A percentile compares a stretch with the other conserved stretches of the same genome.
Conservation (phyloP, 2,329 filamentous ascomycete species). For the Arthroderma sp. region DNA sequence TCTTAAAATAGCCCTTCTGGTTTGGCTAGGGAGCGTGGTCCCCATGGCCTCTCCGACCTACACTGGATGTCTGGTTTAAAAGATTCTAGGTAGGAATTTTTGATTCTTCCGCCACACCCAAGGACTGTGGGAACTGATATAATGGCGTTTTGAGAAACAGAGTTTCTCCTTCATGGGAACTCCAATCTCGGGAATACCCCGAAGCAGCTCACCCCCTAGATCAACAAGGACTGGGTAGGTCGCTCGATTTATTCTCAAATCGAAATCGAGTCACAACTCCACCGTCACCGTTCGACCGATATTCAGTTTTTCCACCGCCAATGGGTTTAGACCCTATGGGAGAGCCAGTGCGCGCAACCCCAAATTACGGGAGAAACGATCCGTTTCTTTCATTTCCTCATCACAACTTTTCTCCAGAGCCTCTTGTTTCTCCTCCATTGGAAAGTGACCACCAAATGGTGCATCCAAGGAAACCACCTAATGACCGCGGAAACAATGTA, state of each 20-base stretch:
- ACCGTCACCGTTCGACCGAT: conserved; percentile 17
- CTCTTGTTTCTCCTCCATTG: conserved; percentile 17
- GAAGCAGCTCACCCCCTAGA: conserved; percentile 10
- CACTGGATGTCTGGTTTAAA: conserved; percentile 1
- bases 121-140: conserved; percentile 1
- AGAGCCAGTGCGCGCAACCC: conserved; percentile 16
- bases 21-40: conserved; percentile 2
- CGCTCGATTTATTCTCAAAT: conserved; percentile 16
- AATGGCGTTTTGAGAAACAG: conserved; percentile 5
- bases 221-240: conserved; percentile 20
- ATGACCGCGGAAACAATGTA: conserved; percentile 20
- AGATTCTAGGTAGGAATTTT: conserved; percentile 2
- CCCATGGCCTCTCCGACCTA: conserved; percentile 1
- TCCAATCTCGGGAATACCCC: conserved; percentile 3
- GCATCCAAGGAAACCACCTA: conserved; percentile 20
- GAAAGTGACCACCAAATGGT: conserved; percentile 27
- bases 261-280: conserved; percentile 16
- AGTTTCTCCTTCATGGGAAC: conserved; percentile 7
- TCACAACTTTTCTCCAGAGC: conserved; percentile 22
- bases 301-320: conserved; percentile 17
- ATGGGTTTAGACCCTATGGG: conserved; percentile 22
- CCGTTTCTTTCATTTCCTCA: conserved; percentile 18
- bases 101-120: background rate
- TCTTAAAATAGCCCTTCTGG: conserved; percentile 1
- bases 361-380: conserved; percentile 23